Base-by-base conservation (phyloP, 768 basidiomycete genomes). In the Hemileccinum rubropunctum region DNA sequence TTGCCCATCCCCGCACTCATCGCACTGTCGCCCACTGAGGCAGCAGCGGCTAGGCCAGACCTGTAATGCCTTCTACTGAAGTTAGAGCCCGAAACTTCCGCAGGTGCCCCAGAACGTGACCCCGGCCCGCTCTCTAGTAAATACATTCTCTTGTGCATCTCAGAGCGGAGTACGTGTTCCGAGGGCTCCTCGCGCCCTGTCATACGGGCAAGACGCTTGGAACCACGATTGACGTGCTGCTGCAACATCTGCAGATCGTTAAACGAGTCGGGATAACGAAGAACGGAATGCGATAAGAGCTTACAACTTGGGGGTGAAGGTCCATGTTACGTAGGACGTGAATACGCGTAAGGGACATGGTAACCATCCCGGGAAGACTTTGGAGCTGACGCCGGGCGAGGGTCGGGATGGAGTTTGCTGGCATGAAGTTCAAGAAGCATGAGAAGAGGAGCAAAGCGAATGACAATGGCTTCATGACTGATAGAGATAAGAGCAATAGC, bases 141-240 rank as follows among this genome's bases (percentile, higher is more conserved):
- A 47, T 66, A 67, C 50, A 77, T 48, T 36, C 77, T 74, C 54
- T 74, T 71, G 48, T 70, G 60, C 36, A 83, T 62, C 50, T 72
- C 75, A 8, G 57, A 68, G 34, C 71, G 66, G 45, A 88, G 75
- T 14, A 75, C 71, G 21, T 71, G 70, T 13, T 70, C 70, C 18
- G 78, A 72, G 6, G 83, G 84, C 8, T 62, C 74, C 18, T 69
- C 68, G 34, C 77, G 79, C 13, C 84, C 81, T 4, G 79, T 80
- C 82, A 90, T 86, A 42, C 77, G 81, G 8, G 87, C 85, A 44
- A 82, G 75, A 45, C 88, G 84, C 49, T 74, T 76, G 47, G 79
- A 69, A 45, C 77, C 74, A 43, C 80, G 82, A 66, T 88, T 90
- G 53, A 86, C 77, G 58, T 83, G 76, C 66, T 85, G 88, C 65